Evolutionary conservation across 2,329 filamentous ascomycete species (phyloP).

Genomic region (Coleophoma crateriformis): DNA sequence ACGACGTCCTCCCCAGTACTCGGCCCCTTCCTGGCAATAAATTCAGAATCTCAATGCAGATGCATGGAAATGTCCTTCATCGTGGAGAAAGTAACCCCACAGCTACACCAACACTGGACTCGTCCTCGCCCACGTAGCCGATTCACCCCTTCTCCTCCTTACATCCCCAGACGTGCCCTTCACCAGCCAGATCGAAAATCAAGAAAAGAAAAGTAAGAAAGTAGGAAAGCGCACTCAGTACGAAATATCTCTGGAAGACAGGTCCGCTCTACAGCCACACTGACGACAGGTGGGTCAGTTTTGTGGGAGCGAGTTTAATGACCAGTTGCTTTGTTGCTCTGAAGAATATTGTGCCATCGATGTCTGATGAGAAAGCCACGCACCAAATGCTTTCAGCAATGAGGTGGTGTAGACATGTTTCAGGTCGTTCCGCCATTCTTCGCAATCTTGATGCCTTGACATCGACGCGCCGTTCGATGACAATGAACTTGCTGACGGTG

Average conservation of each 20-base stretch:
- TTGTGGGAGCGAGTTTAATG: constrained; percentile 23
- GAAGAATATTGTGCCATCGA: constrained; percentile 13
- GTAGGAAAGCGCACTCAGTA: constrained; percentile 16
- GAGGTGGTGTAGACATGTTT: constrained; percentile 9
- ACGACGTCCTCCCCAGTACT: neutral
- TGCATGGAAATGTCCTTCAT: neutral
- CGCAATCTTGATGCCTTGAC: constrained; percentile 21
- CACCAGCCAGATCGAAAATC: constrained; percentile 13
- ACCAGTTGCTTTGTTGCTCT: constrained; percentile 18
- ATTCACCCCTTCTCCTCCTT: constrained; percentile 4
- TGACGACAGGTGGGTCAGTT: constrained; percentile 9
- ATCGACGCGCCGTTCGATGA: constrained; percentile 30
- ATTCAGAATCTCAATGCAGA: neutral
- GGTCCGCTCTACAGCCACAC: constrained; percentile 20
- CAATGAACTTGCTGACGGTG: constrained; percentile 16
- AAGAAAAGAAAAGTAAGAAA: constrained; percentile 15
- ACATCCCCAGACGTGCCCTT: constrained; percentile 19
- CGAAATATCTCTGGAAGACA: constrained; percentile 17
- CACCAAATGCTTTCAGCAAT: constrained; percentile 6
- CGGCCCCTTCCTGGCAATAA: neutral
- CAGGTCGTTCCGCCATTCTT: constrained; percentile 8
- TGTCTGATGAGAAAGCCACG: constrained; percentile 8
- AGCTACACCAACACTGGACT: neutral
- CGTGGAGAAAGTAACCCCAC: neutral
- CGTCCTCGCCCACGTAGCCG: neutral